Conservation (phyloP, 768 basidiomycete genomes). For the Tricholoma saponaceum region DNA sequence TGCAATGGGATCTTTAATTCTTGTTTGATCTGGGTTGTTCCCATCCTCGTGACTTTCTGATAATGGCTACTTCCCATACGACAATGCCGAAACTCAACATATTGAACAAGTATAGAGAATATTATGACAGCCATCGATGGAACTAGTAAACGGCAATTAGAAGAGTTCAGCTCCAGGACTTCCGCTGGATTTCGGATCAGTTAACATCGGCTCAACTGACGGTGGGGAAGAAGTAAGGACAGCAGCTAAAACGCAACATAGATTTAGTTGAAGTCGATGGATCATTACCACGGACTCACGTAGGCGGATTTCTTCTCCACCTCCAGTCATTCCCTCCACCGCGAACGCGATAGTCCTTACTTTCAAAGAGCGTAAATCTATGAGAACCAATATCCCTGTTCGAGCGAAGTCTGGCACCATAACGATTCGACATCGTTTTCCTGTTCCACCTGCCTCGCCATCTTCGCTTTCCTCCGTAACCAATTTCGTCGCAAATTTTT, state of each 20-base stretch:
- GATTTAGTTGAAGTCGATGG: background rate
- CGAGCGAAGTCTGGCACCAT: conserved; percentile 78
- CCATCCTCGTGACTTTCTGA: background rate
- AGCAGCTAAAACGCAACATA: background rate
- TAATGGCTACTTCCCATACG: background rate
- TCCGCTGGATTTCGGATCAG: conserved; percentile 10
- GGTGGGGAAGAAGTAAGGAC: background rate
- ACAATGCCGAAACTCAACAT: background rate
- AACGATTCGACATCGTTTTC: conserved; percentile 59
- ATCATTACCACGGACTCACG: conserved; percentile 5
- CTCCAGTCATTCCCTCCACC: conserved; percentile 41
- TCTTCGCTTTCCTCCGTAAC: conserved; percentile 40
- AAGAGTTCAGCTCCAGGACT: conserved; percentile 5
- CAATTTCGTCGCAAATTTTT: conserved; percentile 71
- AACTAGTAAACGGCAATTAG: background rate
- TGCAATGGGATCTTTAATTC: conserved; percentile 72
- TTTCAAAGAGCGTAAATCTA: conserved; percentile 75
- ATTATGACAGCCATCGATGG: background rate
- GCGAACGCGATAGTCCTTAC: conserved; percentile 60
- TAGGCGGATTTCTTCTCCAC: conserved; percentile 14
- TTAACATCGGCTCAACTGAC: conserved; percentile 6
- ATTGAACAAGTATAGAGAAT: background rate
- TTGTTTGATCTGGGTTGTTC: background rate
- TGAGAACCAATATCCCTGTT: conserved; percentile 73
- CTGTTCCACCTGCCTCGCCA: conserved; percentile 17